Conservation (phyloP, 2,329 filamentous ascomycete species). For the Rachicladosporium sp. region DNA sequence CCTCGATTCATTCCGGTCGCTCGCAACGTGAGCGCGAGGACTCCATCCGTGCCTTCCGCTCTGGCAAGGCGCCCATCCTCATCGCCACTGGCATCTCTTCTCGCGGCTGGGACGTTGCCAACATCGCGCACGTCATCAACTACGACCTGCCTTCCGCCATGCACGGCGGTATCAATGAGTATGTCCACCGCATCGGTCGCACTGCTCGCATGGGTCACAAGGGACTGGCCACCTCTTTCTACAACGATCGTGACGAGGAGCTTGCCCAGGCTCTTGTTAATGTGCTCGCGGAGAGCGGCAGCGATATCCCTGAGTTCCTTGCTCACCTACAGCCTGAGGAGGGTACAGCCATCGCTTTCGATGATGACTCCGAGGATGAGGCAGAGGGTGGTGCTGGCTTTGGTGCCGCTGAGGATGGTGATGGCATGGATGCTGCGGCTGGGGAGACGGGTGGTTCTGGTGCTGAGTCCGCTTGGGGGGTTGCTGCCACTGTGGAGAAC, state of each 20-base stretch:
- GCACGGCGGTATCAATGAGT: constrained; percentile 85
- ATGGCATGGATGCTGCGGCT: constrained; percentile 4
- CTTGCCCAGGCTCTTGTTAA: constrained; percentile 66
- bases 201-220: constrained; percentile 86
- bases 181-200: constrained; percentile 87
- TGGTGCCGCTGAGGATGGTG: constrained; percentile 5
- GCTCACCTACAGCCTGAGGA: constrained; percentile 49
- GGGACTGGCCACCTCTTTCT: constrained; percentile 82
- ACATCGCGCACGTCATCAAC: constrained; percentile 87
- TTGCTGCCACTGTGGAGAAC: constrained; percentile 5
- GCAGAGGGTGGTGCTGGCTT: constrained; percentile 11
- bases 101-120: constrained; percentile 77
- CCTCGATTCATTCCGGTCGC: constrained; percentile 77
- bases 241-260: constrained; percentile 61
- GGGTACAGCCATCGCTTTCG: constrained; percentile 35
- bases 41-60: constrained; percentile 59
- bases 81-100: constrained; percentile 78
- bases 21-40: constrained; percentile 88
- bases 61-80: constrained; percentile 62
- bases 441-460: constrained; percentile 1
- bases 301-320: constrained; percentile 74
- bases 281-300: constrained; percentile 66
- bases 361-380: constrained; percentile 42
- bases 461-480: constrained; percentile 11
- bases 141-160: constrained; percentile 66